Evolutionary conservation across 495 filamentous ascomycete species (phyloP).

Genomic region (Daldinia childiae): DNA sequence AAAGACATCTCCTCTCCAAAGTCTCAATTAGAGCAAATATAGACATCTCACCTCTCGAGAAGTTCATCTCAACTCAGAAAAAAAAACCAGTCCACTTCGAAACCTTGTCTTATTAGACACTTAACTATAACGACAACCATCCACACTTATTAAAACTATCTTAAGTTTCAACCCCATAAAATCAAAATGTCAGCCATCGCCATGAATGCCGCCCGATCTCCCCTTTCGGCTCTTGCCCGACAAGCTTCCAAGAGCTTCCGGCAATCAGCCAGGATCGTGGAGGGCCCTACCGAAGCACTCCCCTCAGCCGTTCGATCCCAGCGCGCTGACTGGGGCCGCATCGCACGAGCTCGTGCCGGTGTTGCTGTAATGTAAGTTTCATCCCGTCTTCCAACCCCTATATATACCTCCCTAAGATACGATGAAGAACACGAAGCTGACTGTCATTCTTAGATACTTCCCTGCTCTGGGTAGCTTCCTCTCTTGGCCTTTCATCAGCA

Average conservation of each 20-base stretch:
- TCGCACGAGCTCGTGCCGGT: constrained; percentile 20
- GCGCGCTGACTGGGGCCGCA: constrained; percentile 41
- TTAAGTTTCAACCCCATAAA: not conserved
- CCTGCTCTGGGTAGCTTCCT: constrained; percentile 35
- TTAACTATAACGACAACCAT: constrained; percentile 2
- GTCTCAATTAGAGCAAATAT: constrained; percentile 28
- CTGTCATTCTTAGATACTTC: constrained; percentile 33
- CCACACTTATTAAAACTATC: not conserved
- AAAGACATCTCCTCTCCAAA: constrained; percentile 1
- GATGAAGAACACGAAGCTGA: not conserved
- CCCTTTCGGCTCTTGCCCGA: constrained; percentile 29
- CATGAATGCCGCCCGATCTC: constrained; percentile 25
- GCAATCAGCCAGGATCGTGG: constrained; percentile 32
- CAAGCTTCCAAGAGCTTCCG: constrained; percentile 39
- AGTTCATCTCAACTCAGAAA: constrained; percentile 22
- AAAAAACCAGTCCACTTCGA: constrained; percentile 24
- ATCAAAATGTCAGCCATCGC: constrained; percentile 31
- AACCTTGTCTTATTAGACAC: constrained; percentile 37
- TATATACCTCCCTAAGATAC: not conserved
- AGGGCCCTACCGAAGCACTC: constrained; percentile 29
- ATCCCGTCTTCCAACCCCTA: not conserved
- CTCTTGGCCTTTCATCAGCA: constrained; percentile 31
- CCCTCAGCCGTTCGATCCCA: constrained; percentile 8
- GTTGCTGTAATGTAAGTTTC: constrained; percentile 34
- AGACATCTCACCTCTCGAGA: constrained; percentile 36